These are phyloP conservation scores for Phytopythium boreale DNA, from an alignment of 352 stramenopile species.

Conservation along the genomic window DNA sequence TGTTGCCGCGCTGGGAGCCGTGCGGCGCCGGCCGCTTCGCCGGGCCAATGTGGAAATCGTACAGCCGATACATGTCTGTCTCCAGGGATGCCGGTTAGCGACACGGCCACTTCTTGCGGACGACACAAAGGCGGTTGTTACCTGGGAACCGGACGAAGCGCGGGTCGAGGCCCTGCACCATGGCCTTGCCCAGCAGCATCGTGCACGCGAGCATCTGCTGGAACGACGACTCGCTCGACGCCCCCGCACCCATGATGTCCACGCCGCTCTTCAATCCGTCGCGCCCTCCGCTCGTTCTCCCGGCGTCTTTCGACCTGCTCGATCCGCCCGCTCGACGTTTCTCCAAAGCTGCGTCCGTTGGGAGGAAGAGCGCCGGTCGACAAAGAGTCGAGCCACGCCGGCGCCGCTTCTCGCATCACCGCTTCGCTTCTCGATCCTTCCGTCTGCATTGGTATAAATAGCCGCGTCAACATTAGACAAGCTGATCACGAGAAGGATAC, in stretches of 20 bases:
- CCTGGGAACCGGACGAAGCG: conserved; percentile 77
- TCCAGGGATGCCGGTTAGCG: neutral
- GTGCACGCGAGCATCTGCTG: conserved; percentile 86
- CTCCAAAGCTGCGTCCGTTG: neutral
- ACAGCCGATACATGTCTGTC: conserved; percentile 69
- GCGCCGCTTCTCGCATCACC: neutral
- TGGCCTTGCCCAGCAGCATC: conserved; percentile 80
- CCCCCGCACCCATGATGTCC: conserved; percentile 52
- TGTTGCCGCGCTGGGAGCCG: conserved; percentile 56
- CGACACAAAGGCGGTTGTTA: conserved; percentile 9
- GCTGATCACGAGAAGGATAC: neutral
- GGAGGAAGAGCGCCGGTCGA: neutral
- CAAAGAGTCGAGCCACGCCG: neutral
- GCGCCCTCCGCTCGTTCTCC: neutral
- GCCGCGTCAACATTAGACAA: neutral
- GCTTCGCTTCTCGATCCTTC: neutral
- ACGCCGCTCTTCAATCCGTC: neutral
- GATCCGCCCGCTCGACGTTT: neutral
- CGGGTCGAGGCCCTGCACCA: conserved; percentile 77
- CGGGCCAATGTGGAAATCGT: conserved; percentile 78
- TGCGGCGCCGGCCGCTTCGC: conserved; percentile 40
- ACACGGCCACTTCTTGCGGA: neutral
- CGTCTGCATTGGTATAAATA: neutral
- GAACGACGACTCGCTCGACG: conserved; percentile 66
- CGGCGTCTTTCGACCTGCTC: neutral